Evolutionary conservation across 345 rosid genomes (phyloP), one percentile per base, ranked within the genome.

Genomic region (Dipteronia dyeriana): DNA sequence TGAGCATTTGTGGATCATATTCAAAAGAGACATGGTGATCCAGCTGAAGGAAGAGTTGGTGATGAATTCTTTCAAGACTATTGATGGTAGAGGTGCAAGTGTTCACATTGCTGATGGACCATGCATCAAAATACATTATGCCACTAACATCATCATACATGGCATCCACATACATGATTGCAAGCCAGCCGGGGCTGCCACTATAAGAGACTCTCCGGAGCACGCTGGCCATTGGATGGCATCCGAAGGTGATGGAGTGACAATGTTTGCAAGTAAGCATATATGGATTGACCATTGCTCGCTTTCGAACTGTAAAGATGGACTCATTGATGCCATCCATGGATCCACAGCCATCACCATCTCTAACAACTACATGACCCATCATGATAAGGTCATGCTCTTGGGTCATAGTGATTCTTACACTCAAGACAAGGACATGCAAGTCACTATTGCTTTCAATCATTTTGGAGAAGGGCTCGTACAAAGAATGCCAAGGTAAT

Each of bases 381-480:
- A 92, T 72, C 97, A 92, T 76, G 89, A 92, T 73, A 92, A 92
- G 85, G 97, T 92, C 75, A 92, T 92, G 92, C 85, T 92, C 9
- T 73, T 92, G 78, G 97, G 97, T 7, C 90, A 90, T 53, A 92
- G 88, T 64, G 95, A 92, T 80, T 76, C 87, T 6, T 91, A 85
- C 69, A 85, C 91, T 3, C 84, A 79, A 47, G 97, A 92, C 79
- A 91, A 84, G 84, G 49, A 81, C 81, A 92, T 92, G 97, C 97
- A 91, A 64, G 91, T 87, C 71, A 92, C 97, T 34, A 71, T 92
- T 57, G 97, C 97, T 25, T 92, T 92, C 79, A 92, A 92, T 86
- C 97, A 91, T 79, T 92, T 92, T 17, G 94, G 97, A 11, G 92
- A 92, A 88, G 97, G 97, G 4, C 79, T 92, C 1, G 93, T 92